phyloP scores from a whole-genome alignment of 169 alveolate species.

The Plasmodium chabaudi region DNA sequence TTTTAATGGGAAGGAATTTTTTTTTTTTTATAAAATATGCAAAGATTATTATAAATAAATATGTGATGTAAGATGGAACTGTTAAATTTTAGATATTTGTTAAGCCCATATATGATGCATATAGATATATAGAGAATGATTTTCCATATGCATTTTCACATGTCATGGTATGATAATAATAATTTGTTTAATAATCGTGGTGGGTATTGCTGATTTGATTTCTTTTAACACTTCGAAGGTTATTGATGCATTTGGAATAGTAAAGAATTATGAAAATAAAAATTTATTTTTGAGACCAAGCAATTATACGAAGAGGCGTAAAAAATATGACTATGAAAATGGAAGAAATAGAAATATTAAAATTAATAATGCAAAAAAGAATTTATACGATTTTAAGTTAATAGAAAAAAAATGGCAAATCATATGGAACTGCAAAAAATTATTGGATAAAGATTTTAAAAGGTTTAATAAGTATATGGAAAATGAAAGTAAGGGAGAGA shows the following conservation, averaged over 20 bases:
- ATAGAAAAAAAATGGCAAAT: constrained; percentile 68
- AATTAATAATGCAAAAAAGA: neutral
- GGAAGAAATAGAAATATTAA: neutral
- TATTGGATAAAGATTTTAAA: constrained; percentile 52
- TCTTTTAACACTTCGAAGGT: neutral
- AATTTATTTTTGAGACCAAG: constrained; percentile 5
- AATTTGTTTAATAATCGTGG: neutral
- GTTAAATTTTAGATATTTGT: too few species aligned
- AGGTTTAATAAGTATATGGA: constrained; percentile 4
- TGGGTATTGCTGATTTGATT: too few species aligned
- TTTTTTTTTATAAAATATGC: too few species aligned
- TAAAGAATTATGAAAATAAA: neutral
- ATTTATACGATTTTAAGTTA: constrained; percentile 11
- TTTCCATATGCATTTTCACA: too few species aligned
- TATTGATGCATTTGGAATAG: neutral
- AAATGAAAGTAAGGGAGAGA: too few species aligned
- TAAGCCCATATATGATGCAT: too few species aligned
- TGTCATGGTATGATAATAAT: neutral
- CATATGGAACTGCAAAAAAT: constrained; percentile 46
- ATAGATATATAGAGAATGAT: too few species aligned
- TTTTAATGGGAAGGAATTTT: too few species aligned
- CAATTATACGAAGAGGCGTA: neutral
- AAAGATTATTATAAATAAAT: too few species aligned
- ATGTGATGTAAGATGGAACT: too few species aligned
- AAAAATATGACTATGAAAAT: neutral